Evolutionary conservation across 805 yeast genomes (phyloP).

Genomic region (Starmerella floris): DNA sequence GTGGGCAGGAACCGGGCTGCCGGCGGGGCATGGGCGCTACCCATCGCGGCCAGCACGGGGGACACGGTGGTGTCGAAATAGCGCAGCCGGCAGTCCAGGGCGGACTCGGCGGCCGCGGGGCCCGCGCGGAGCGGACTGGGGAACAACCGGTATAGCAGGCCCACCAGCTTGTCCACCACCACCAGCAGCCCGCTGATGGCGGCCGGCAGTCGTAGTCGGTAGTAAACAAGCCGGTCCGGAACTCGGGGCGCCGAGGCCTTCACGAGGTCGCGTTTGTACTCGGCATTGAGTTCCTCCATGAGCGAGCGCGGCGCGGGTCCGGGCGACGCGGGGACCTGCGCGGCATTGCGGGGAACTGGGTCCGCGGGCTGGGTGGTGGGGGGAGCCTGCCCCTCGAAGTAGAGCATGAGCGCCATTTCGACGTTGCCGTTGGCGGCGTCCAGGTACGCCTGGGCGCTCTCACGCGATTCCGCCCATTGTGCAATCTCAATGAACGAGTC

Average conservation of each 20-base stretch:
- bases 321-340: background rate
- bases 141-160: slow-evolving; percentile 18
- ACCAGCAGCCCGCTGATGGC: slow-evolving; percentile 6
- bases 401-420: slow-evolving; percentile 9
- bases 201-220: slow-evolving; percentile 21
- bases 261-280: slow-evolving; percentile 18
- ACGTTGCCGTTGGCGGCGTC: slow-evolving; percentile 13
- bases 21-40: background rate
- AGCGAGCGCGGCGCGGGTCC: slow-evolving; percentile 16
- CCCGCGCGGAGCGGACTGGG: background rate
- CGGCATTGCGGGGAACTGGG: background rate
- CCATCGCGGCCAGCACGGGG: slow-evolving; percentile 30
- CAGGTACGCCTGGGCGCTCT: slow-evolving; percentile 10
- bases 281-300: slow-evolving; percentile 22
- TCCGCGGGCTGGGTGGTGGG: too few relatives aligned
- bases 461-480: slow-evolving; percentile 12
- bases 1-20: background rate
- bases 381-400: slow-evolving; percentile 11
- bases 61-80: background rate
- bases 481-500: slow-evolving; percentile 16
- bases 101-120: too few relatives aligned
- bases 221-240: slow-evolving; percentile 21
- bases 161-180: slow-evolving; percentile 27
- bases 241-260: slow-evolving; percentile 25
- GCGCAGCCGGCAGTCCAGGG: background rate